These are phyloP conservation scores for Clavispora vitiphila DNA, from an alignment of 805 yeast species.

Conservation along the genomic window DNA sequence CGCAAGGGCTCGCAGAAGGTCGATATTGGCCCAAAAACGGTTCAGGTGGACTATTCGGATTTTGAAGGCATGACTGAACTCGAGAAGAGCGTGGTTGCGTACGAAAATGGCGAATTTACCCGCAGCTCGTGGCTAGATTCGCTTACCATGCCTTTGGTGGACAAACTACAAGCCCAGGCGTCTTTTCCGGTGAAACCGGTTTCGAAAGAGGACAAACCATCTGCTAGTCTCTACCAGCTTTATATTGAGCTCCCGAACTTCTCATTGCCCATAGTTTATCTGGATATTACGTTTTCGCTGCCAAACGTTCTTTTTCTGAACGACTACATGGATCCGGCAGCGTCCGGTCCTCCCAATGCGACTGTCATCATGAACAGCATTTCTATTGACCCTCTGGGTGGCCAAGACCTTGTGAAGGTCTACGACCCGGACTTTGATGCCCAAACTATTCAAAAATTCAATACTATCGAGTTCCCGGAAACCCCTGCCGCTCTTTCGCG, in stretches of 20 bases:
- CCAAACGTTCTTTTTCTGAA: slow-evolving; percentile 6
- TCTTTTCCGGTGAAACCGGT: not conserved
- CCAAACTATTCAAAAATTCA: slow-evolving; percentile 8
- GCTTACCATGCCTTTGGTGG: slow-evolving; percentile 53
- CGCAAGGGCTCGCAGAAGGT: slow-evolving; percentile 66
- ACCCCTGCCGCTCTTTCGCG: not conserved
- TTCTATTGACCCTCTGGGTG: not conserved
- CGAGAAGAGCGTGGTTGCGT: slow-evolving; percentile 52
- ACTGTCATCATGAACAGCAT: slow-evolving; percentile 30
- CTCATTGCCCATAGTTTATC: slow-evolving; percentile 67
- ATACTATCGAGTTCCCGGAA: slow-evolving; percentile 2
- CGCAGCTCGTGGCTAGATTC: slow-evolving; percentile 71
- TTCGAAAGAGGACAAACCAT: not conserved
- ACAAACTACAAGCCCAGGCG: slow-evolving; percentile 21
- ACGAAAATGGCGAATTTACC: slow-evolving; percentile 63
- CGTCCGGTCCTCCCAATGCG: slow-evolving; percentile 19
- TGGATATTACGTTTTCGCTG: slow-evolving; percentile 45
- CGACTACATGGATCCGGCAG: slow-evolving; percentile 3
- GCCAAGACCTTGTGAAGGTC: slow-evolving; percentile 21
- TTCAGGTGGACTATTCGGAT: slow-evolving; percentile 17
- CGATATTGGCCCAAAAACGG: slow-evolving; percentile 3
- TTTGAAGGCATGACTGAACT: slow-evolving; percentile 24
- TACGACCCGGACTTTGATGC: slow-evolving; percentile 41
- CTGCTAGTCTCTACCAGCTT: slow-evolving; percentile 27
- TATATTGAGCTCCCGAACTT: slow-evolving; percentile 51